Evolutionary conservation across 2,329 filamentous ascomycete genomes (phyloP).

Genomic region (Monilinia aucupariae): DNA sequence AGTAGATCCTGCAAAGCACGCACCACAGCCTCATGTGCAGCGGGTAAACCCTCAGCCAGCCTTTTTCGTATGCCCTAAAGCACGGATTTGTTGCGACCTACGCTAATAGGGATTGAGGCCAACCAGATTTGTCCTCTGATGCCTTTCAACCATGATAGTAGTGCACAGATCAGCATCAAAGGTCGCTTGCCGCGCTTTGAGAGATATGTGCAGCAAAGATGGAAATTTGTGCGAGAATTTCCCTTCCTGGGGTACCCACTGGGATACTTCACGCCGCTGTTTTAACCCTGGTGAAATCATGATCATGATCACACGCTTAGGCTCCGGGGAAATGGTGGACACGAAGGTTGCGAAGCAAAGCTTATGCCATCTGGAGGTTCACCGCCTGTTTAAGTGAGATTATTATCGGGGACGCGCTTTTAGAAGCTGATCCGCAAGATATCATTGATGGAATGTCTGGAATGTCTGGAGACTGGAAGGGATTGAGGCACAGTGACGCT

Average conservation of each 20-base stretch:
- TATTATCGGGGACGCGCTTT: background rate
- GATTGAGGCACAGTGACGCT: background rate
- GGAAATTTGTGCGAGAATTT: background rate
- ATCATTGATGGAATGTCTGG: no score
- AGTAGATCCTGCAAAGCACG: background rate
- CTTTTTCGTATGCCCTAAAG: background rate
- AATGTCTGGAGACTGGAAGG: no score
- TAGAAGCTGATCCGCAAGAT: background rate
- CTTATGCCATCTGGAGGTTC: conserved; percentile 1
- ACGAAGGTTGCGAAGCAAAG: background rate
- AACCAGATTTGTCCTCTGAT: no score
- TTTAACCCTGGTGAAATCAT: conserved; percentile 1
- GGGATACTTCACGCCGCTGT: background rate
- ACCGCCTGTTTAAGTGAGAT: conserved; percentile 8
- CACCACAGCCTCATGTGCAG: background rate
- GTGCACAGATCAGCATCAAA: no score
- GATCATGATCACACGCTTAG: conserved; percentile 14
- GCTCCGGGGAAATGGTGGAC: conserved; percentile 16
- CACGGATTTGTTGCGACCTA: no score
- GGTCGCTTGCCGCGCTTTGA: no score
- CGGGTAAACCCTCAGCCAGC: background rate
- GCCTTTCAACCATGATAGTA: no score
- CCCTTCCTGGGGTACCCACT: background rate
- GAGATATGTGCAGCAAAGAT: background rate
- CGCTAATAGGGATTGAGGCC: no score